Conservation (phyloP, 805 yeast genomes). For the Debaryomyces castellii region DNA sequence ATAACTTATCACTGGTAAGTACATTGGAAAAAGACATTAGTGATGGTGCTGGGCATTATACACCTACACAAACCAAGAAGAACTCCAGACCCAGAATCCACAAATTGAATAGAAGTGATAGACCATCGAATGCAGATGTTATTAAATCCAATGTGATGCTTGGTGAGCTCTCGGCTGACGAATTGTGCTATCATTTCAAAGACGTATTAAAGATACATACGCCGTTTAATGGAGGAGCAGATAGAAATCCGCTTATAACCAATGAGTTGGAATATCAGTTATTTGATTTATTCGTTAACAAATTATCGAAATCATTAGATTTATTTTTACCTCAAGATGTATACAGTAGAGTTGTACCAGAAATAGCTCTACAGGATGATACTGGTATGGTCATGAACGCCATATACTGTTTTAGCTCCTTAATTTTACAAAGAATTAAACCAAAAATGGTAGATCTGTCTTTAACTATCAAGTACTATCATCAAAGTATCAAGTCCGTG, state of each 20-base stretch:
- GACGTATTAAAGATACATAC: slow-evolving; percentile 18
- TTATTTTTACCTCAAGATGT: slow-evolving; percentile 28
- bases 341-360: slow-evolving; percentile 31
- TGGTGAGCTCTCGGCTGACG: slow-evolving; percentile 25
- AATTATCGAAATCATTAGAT: slow-evolving; percentile 29
- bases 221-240: slow-evolving; percentile 8
- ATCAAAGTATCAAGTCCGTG: slow-evolving; percentile 31
- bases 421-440: slow-evolving; percentile 28
- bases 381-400: slow-evolving; percentile 37
- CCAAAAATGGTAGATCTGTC: slow-evolving; percentile 30
- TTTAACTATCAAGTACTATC: slow-evolving; percentile 37
- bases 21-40: not conserved
- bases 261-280: slow-evolving; percentile 28
- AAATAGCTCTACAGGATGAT: slow-evolving; percentile 37
- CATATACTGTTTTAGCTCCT: slow-evolving; percentile 37
- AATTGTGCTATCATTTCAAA: slow-evolving; percentile 21
- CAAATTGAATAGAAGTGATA: slow-evolving; percentile 21
- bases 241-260: slow-evolving; percentile 6
- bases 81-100: slow-evolving; percentile 38
- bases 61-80: slow-evolving; percentile 36
- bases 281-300: slow-evolving; percentile 33
- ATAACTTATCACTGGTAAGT: not conserved
- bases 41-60: slow-evolving; percentile 17
- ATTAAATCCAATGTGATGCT: not conserved
- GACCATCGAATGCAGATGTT: not conserved